These are phyloP conservation scores for Neoscytalidium dimidiatum DNA, from an alignment of 2,329 filamentous ascomycete genomes.

Conservation along the genomic window DNA sequence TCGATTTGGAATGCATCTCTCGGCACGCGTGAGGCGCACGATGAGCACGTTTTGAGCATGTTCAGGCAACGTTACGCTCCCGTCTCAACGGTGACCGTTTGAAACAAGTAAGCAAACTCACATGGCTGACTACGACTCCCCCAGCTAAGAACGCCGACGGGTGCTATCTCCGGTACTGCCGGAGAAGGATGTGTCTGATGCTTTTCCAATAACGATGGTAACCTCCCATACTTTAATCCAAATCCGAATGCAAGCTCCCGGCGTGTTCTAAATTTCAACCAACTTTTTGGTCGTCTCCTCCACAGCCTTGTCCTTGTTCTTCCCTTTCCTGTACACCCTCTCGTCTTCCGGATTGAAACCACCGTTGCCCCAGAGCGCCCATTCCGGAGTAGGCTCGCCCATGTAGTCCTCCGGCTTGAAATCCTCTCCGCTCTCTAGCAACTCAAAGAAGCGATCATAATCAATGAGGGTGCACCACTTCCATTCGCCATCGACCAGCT, in stretches of 20 bases:
- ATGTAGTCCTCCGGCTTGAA: slow-evolving; percentile 93
- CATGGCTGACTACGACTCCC: too few relatives aligned
- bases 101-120: background rate
- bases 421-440: slow-evolving; percentile 72
- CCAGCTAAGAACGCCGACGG: too few relatives aligned
- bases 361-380: slow-evolving; percentile 92
- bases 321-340: slow-evolving; percentile 83
- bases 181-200: background rate
- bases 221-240: background rate
- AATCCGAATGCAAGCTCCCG: background rate
- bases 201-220: background rate
- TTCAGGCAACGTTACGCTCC: background rate
- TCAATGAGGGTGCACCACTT: slow-evolving; percentile 93
- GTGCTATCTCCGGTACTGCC: too few relatives aligned
- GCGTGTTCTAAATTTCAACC: slow-evolving; percentile 5
- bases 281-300: background rate
- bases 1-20: background rate
- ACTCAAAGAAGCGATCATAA: slow-evolving; percentile 83
- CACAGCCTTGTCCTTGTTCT: slow-evolving; percentile 45
- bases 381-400: slow-evolving; percentile 80
- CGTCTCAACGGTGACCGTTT: background rate
- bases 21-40: background rate
- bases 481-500: slow-evolving; percentile 69
- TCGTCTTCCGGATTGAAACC: slow-evolving; percentile 91
- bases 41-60: background rate